phyloP scores from a whole-genome alignment of 192 early-diverging fungal genomes.

The Coemansia sp. region DNA sequence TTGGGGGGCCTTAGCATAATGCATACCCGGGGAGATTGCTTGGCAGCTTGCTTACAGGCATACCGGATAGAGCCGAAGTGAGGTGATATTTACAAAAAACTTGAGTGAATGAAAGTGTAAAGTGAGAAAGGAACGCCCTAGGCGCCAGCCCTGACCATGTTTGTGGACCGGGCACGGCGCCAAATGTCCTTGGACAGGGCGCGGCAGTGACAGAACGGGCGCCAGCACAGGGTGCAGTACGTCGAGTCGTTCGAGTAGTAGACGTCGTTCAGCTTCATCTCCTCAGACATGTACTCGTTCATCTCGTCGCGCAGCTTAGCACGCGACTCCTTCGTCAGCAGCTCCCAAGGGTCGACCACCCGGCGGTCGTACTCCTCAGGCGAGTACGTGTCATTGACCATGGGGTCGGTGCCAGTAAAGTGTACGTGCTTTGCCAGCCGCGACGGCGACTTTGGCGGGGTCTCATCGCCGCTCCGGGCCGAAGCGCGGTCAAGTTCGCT shows the following conservation, averaged over 20 bases:
- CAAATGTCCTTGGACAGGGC: slow-evolving; percentile 51
- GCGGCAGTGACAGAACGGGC: slow-evolving; percentile 50
- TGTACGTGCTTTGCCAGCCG: slow-evolving; percentile 34
- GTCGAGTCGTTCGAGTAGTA: slow-evolving; percentile 46
- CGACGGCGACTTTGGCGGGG: slow-evolving; percentile 23
- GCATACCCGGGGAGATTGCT: not conserved
- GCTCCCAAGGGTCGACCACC: slow-evolving; percentile 51
- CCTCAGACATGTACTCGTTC: slow-evolving; percentile 42
- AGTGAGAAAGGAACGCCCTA: not conserved
- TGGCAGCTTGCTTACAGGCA: not conserved
- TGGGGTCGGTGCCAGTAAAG: slow-evolving; percentile 31
- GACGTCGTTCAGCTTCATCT: slow-evolving; percentile 50
- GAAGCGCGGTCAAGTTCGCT: slow-evolving; percentile 8
- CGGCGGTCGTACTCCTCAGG: slow-evolving; percentile 53
- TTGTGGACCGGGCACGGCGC: slow-evolving; percentile 44
- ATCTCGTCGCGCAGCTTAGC: slow-evolving; percentile 48
- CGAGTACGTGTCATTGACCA: slow-evolving; percentile 41
- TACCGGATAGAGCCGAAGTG: not conserved
- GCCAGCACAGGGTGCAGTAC: slow-evolving; percentile 55
- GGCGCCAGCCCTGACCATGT: slow-evolving; percentile 48
- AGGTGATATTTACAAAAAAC: not conserved
- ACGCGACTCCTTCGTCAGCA: slow-evolving; percentile 38
- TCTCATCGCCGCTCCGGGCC: not conserved
- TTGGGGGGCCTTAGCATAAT: slow-evolving; percentile 1
- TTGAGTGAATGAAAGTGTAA: not conserved